A percentile compares a stretch with the other conserved stretches of the same genome.
Conservation (phyloP, 441 rosid genomes). For the Mallotus japonicus region DNA sequence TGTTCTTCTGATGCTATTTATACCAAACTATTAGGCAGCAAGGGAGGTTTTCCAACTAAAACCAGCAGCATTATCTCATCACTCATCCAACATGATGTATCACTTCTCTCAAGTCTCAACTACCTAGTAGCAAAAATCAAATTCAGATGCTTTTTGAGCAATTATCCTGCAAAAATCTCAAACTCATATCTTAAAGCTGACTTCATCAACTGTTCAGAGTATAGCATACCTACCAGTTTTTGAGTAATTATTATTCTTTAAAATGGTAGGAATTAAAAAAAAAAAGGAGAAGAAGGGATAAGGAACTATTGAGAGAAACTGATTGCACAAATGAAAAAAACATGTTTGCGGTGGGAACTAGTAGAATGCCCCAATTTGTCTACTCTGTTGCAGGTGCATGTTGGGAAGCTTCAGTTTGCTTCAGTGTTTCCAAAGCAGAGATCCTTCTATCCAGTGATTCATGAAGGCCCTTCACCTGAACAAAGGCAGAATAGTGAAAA, state of each 20-base stretch:
- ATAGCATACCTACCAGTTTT: constrained; percentile 12
- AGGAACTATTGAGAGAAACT: constrained; percentile 13
- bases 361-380: constrained; percentile 19
- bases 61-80: too few relatives aligned
- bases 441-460: constrained; percentile 62
- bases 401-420: constrained; percentile 54
- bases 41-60: background rate
- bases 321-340: constrained; percentile 9
- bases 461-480: constrained; percentile 53
- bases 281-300: background rate
- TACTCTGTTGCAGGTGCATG: constrained; percentile 54
- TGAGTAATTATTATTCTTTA: constrained; percentile 26
- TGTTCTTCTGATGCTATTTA: background rate
- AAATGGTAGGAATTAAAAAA: background rate
- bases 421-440: constrained; percentile 60
- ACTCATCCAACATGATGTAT: background rate
- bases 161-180: background rate
- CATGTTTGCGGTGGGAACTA: constrained; percentile 12
- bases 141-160: background rate
- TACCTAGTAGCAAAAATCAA: background rate
- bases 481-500: background rate
- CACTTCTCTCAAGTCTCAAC: background rate
- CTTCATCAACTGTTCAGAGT: constrained; percentile 6
- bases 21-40: background rate
- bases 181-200: constrained; percentile 3